Evolutionary conservation across 257 asterid species (phyloP), one percentile per base, ranked within the genome.

Genomic region (Solanum gracilifrons): DNA sequence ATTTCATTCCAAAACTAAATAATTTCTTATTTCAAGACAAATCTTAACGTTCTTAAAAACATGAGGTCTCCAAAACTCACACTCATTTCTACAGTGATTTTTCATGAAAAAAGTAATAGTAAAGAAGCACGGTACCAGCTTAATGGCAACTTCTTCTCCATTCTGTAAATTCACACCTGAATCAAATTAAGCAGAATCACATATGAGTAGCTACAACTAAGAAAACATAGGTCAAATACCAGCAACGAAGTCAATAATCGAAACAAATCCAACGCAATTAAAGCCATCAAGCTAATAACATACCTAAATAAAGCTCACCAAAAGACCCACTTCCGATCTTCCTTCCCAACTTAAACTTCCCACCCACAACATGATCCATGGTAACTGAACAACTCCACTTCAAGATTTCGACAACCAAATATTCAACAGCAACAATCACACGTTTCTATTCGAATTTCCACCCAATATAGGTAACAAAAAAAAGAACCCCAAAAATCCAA

Each of bases 251-350:
- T 13, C 18, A 6, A 79, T 79, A 29, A 37, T 15, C 72, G 9
- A 80, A 68, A 77, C 84, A 86, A 86, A 86, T 46, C 21, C 35
- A 86, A 69, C 25, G 46, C 51, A 27, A 43, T 85, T 18, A 13
- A 80, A 16, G 37, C 66, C 29, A 11, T 3, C 4, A 76, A 77
- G 18, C 64, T 41, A 83, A 86, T 6, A 46, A 16, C 84, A 86
- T 91, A 96, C 99, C 99, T 89, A 96, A 89, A 92, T 93, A 96
- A 87, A 96, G 96, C 91, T 95, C 99, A 88, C 99, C 99, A 90
- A 96, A 96, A 69, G 99, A 96, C 87, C 99, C 99, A 90, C 98
- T 90, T 88, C 98, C 98, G 91, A 96, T 96, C 92, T 95, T 96
- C 92, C 98, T 94, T 83, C 98, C 98, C 90, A 96, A 93, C 96